phyloP scores from a whole-genome alignment of 352 stramenopile species.

The Phytopythium kandeliae region DNA sequence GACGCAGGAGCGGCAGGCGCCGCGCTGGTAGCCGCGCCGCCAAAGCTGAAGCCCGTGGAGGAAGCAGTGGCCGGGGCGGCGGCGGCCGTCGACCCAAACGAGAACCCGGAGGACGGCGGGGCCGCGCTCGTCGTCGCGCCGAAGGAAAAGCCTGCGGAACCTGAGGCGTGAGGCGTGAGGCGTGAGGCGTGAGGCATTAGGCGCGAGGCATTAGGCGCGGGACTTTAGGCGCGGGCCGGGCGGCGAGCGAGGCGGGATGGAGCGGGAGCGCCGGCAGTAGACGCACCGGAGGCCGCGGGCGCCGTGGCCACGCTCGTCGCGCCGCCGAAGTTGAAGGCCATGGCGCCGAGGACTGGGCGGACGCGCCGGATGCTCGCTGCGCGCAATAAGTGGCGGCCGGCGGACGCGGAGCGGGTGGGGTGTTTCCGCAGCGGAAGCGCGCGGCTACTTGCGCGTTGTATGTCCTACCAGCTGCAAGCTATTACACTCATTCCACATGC shows the following conservation, averaged over 20 bases:
- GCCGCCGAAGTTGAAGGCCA: constrained; percentile 34
- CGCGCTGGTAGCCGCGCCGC: constrained; percentile 5
- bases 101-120: constrained; percentile 10
- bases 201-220: not conserved
- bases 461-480: no score
- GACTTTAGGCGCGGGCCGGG: no score
- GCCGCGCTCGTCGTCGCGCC: constrained; percentile 6
- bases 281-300: not conserved
- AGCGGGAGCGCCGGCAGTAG: no score
- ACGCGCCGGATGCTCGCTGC: not conserved
- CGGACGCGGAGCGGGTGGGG: no score
- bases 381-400: not conserved
- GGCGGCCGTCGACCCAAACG: constrained; percentile 13
- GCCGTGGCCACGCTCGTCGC: constrained; percentile 12
- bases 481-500: no score
- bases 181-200: not conserved
- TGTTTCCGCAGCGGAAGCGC: no score
- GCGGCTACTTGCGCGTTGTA: no score
- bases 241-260: no score
- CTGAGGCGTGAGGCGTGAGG: no score
- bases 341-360: constrained; percentile 4
- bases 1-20: not conserved
- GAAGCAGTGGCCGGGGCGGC: constrained; percentile 10
- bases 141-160: constrained; percentile 10
- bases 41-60: constrained; percentile 23